Percentiles rank a stretch among this genome's conserved stretches.
Evolutionary conservation across 2,329 filamentous ascomycete species (phyloP).

Genomic region (Dryadomyces sulphureus): DNA sequence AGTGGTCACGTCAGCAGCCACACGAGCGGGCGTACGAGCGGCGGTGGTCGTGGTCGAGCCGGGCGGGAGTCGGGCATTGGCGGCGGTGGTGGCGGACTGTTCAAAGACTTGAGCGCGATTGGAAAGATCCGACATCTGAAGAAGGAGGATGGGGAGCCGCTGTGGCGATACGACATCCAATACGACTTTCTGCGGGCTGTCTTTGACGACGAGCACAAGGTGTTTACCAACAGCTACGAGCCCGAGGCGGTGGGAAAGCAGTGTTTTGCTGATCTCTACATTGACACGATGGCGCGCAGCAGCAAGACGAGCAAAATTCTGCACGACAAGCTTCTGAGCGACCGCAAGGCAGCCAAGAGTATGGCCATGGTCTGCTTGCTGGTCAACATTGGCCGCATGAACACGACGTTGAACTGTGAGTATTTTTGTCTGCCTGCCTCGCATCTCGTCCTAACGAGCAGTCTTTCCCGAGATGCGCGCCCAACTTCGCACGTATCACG

Average conservation of each 20-base stretch:
- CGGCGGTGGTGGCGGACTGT: constrained; percentile 13
- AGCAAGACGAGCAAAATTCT: constrained; percentile 98
- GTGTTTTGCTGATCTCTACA: constrained; percentile 89
- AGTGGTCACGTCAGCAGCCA: neutral
- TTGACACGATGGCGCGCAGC: constrained; percentile 95
- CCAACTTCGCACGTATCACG: constrained; percentile 92
- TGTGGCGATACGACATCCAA: constrained; percentile 80
- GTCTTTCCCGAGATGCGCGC: constrained; percentile 99
- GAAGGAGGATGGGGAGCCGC: constrained; percentile 74
- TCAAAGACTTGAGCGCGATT: constrained; percentile 25
- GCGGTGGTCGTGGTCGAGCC: constrained; percentile 12
- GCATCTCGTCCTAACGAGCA: constrained; percentile 20
- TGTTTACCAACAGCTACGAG: constrained; percentile 90
- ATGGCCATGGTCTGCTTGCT: constrained; percentile 99
- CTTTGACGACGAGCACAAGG: constrained; percentile 57
- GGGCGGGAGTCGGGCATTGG: constrained; percentile 18
- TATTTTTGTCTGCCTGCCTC: constrained; percentile 6
- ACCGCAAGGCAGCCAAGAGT: constrained; percentile 81
- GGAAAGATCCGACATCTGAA: constrained; percentile 74
- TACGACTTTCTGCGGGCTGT: constrained; percentile 71
- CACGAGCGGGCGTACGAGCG: too few species aligned
- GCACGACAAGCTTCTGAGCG: constrained; percentile 87
- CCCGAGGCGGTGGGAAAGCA: constrained; percentile 41
- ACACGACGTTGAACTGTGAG: constrained; percentile 93
- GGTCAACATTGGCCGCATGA: constrained; percentile 97